phyloP scores from a whole-genome alignment of 805 yeast genomes.

The Nakazawaea ernobii region DNA sequence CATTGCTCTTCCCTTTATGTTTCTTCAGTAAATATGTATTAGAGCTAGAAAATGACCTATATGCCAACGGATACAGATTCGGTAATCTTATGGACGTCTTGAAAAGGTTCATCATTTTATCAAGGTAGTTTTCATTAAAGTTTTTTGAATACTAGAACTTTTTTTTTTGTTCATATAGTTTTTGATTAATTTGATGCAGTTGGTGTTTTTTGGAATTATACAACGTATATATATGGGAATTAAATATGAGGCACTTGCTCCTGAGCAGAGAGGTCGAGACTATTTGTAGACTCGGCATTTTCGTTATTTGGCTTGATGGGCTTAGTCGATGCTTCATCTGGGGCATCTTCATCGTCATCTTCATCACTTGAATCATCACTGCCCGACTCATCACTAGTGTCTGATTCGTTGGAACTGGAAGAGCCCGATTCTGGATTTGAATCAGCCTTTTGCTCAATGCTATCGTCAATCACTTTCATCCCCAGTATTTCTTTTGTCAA shows the following conservation, averaged over 20 bases:
- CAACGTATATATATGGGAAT: neutral
- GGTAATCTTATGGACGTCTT: neutral
- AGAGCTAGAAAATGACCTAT: neutral
- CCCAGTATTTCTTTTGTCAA: conserved; percentile 20
- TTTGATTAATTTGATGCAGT: neutral
- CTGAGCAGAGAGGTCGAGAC: too few species aligned
- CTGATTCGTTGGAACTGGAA: conserved; percentile 1
- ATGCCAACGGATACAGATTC: neutral
- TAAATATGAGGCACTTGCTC: too few species aligned
- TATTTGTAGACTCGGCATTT: too few species aligned
- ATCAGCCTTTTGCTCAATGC: neutral
- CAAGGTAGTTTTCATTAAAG: neutral
- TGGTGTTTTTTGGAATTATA: neutral
- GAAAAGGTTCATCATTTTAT: neutral
- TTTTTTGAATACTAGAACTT: neutral
- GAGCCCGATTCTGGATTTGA: conserved; percentile 13
- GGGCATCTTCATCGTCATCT: conserved; percentile 10
- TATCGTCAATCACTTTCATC: conserved; percentile 20
- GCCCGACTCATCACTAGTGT: neutral
- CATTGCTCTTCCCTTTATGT: conserved; percentile 11
- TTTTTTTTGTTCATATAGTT: neutral
- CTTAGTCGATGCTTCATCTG: conserved; percentile 7
- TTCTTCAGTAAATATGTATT: neutral
- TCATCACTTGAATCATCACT: conserved; percentile 7
- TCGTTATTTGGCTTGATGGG: neutral